These are phyloP conservation scores for Neospermospora avenae DNA, from an alignment of 2,329 filamentous ascomycete species.

Conservation along the genomic window DNA sequence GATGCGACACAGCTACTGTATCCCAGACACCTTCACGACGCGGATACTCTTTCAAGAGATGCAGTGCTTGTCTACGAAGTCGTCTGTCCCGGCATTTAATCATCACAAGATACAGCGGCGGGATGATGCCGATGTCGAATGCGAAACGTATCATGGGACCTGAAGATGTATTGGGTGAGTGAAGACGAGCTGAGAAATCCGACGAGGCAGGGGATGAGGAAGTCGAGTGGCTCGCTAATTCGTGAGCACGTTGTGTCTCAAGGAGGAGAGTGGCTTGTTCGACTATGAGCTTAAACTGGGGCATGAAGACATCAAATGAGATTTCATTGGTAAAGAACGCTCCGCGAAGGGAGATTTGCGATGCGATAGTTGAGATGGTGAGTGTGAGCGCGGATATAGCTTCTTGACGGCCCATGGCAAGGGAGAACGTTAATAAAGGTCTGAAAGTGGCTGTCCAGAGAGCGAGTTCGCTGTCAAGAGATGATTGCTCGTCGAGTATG, in stretches of 20 bases:
- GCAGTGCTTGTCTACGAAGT: conserved; percentile 57
- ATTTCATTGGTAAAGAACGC: conserved; percentile 20
- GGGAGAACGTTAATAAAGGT: conserved; percentile 8
- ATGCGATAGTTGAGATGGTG: conserved; percentile 12
- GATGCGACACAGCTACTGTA: conserved; percentile 12
- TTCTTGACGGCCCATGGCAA: conserved; percentile 8
- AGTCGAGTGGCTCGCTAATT: background rate
- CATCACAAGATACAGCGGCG: conserved; percentile 60
- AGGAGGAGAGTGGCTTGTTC: conserved; percentile 9
- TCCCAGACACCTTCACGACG: conserved; percentile 68
- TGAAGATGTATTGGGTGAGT: background rate
- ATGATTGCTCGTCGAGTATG: conserved; percentile 13
- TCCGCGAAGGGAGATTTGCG: conserved; percentile 17
- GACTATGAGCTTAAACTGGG: conserved; percentile 19
- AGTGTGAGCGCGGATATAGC: conserved; percentile 22
- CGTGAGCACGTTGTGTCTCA: conserved; percentile 8
- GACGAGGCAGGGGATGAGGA: background rate
- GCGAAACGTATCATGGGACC: conserved; percentile 44
- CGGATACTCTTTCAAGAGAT: conserved; percentile 55
- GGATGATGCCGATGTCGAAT: conserved; percentile 59
- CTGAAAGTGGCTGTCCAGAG: conserved; percentile 18
- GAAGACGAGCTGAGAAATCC: background rate
- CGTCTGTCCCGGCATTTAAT: conserved; percentile 58
- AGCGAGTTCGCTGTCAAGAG: conserved; percentile 14
- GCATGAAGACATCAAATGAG: conserved; percentile 20